A percentile compares a stretch with the other conserved stretches of the same genome.
Conservation (phyloP, 108 stramenopile species). For the Asterionellopsis glacialis region DNA sequence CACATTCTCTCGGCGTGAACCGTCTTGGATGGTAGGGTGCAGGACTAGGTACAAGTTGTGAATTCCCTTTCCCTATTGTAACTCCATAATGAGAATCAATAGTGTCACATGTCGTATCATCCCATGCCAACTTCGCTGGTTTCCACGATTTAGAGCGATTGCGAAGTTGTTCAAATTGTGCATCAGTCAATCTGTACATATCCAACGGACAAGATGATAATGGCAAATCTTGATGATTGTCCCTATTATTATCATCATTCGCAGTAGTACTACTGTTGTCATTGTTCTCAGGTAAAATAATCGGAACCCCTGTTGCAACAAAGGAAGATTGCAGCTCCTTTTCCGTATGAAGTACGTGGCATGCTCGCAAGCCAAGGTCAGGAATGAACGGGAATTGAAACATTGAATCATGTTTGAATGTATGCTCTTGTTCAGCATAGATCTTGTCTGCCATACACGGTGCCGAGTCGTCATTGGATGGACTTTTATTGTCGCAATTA, state of each 20-base stretch:
- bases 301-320: no score
- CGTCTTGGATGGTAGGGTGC: conserved; percentile 50
- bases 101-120: conserved; percentile 51
- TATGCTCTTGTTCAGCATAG: no score
- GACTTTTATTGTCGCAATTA: no score
- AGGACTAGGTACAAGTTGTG: conserved; percentile 59
- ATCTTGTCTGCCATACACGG: no score
- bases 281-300: conserved; percentile 26
- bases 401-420: no score
- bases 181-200: conserved; percentile 38
- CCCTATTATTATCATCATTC: conserved; percentile 12
- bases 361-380: conserved; percentile 54
- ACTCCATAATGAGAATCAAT: conserved; percentile 72
- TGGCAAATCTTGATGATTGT: conserved; percentile 1
- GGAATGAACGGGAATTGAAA: conserved; percentile 75
- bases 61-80: conserved; percentile 65
- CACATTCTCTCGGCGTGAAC: conserved; percentile 66
- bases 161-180: conserved; percentile 40
- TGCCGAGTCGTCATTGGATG: no score
- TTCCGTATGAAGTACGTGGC: conserved; percentile 41
- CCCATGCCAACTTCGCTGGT: conserved; percentile 56
- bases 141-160: neutral
- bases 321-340: neutral
- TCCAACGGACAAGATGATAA: conserved; percentile 11
- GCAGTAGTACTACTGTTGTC: conserved; percentile 14